Evolutionary conservation across 441 rosid species (phyloP), one percentile per base, ranked within the genome.

Genomic region (Gossypium lobatum): DNA sequence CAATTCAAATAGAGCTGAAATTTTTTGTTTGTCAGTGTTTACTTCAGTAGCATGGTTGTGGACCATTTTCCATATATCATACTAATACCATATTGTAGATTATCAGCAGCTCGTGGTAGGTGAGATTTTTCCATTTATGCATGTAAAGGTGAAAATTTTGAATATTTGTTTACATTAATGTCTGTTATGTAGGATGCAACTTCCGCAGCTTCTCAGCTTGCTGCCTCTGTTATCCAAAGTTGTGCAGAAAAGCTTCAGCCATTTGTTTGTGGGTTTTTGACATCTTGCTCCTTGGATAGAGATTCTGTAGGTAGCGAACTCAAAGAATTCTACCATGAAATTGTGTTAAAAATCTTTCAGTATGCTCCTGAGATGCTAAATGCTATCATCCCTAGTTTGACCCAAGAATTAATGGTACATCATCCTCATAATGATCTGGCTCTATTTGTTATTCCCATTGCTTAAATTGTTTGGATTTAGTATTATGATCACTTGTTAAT

Each of bases 301-400:
- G 97, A 90, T 82, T 73, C 87, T 73, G 81, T 85, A 76, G 87
- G 74, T 72, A 86, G 86, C 71, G 88, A 87, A 71, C 89, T 95
- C 76, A 90, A 88, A 83, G 90, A 89, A 79, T 84, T 80, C 74
- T 95, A 93, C 81, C 98, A 95, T 71, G 93, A 91, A 76, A 89
- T 95, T 74, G 75, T 90, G 45, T 88, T 89, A 57, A 82, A 82
- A 83, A 80, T 90, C 83, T 95, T 83, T 86, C 81, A 82, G 61
- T 86, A 80, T 80, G 89, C 90, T 78, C 99, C 99, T 63, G 89
- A 91, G 75, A 89, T 95, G 84, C 90, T 95, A 82, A 80, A 80
- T 74, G 78, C 89, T 71, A 83, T 93, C 82, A 87, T 92, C 72
- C 97, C 98, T 60, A 82, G 82, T 80, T 71, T 95, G 86, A 83